Percentiles rank a stretch among this genome's conserved stretches.
These are phyloP conservation scores for Citrus inodora DNA, from an alignment of 345 rosid genomes.

Conservation along the genomic window DNA sequence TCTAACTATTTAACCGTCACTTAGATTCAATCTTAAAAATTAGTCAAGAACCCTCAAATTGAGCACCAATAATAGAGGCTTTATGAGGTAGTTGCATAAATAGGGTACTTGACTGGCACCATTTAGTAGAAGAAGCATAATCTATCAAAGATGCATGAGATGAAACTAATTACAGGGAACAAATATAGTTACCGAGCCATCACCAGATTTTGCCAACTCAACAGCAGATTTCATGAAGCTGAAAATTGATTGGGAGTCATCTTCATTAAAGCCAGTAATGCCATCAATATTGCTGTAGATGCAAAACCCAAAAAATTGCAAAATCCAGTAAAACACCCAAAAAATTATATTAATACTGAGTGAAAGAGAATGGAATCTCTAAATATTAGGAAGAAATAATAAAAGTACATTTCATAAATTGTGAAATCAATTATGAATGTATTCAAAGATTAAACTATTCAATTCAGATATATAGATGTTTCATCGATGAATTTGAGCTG, in stretches of 20 bases:
- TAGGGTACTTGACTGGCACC: not conserved
- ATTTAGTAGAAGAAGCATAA: not conserved
- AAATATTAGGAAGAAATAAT: not conserved
- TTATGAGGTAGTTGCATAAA: not conserved
- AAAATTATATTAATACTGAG: not conserved
- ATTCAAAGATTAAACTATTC: not conserved
- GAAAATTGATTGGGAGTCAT: slow-evolving; percentile 47
- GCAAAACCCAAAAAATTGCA: not conserved
- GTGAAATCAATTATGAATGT: not conserved
- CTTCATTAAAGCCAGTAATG: slow-evolving; percentile 69
- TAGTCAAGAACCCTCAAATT: not conserved
- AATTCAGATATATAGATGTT: not conserved
- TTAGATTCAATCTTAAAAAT: not conserved
- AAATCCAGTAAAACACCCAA: not conserved
- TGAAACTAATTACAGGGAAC: not conserved
- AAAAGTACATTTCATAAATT: not conserved
- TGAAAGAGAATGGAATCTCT: not conserved
- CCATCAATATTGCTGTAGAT: slow-evolving; percentile 73
- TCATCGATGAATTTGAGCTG: not conserved
- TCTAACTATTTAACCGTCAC: not conserved
- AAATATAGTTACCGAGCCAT: slow-evolving; percentile 40
- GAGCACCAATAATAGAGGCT: not conserved
- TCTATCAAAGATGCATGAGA: not conserved
- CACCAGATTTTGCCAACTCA: slow-evolving; percentile 57
- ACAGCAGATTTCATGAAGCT: slow-evolving; percentile 60